phyloP scores from a whole-genome alignment of 2,329 filamentous ascomycete genomes.

The Pseudogymnoascus sp. region DNA sequence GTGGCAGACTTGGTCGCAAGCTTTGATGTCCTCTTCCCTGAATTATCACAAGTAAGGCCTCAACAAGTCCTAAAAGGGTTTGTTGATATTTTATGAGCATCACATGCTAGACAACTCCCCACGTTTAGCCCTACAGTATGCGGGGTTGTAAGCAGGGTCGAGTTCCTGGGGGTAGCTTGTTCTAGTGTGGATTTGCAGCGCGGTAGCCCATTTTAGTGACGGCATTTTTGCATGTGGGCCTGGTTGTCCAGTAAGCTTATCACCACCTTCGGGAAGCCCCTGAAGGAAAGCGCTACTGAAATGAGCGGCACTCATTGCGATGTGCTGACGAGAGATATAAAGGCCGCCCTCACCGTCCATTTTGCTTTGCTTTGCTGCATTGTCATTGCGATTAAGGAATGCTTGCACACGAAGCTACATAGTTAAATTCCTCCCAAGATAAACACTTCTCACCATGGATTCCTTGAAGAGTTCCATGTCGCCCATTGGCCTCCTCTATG shows the following conservation, averaged over 20 bases:
- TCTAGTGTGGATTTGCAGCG: background rate
- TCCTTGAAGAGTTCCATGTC: background rate
- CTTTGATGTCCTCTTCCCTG: background rate
- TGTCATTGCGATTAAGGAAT: background rate
- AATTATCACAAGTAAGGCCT: background rate
- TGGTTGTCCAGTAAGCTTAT: background rate
- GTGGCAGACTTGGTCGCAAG: background rate
- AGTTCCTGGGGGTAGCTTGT: background rate
- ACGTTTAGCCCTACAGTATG: background rate
- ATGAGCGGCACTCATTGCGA: background rate
- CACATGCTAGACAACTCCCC: background rate
- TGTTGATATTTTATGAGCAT: background rate
- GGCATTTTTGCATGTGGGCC: background rate
- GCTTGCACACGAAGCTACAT: background rate
- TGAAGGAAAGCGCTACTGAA: background rate
- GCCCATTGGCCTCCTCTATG: constrained; percentile 4
- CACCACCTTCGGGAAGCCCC: background rate
- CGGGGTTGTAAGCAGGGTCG: background rate
- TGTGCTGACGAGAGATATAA: background rate
- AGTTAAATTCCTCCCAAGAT: background rate
- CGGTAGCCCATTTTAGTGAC: background rate
- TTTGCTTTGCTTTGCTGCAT: background rate
- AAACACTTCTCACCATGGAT: background rate
- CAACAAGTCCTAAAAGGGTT: background rate
- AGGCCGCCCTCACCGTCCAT: background rate